Evolutionary conservation across 768 basidiomycete species (phyloP).

Genomic region (Lactarius tabidus): DNA sequence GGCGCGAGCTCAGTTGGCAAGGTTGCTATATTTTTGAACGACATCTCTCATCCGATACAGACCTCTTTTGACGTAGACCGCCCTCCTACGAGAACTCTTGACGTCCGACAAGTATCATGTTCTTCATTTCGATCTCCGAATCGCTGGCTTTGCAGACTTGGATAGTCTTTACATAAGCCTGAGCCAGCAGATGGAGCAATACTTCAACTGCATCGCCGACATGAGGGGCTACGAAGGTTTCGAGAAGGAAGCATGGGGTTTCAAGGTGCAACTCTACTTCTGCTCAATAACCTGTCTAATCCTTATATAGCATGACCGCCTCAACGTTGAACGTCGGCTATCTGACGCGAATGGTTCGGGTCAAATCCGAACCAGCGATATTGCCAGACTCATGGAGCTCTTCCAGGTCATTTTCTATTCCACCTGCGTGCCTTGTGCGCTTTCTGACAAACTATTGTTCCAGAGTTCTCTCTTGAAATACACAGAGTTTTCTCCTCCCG

Average conservation of each 20-base stretch:
- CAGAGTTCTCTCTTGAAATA: constrained; percentile 32
- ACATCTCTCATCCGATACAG: not conserved
- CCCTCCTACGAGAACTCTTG: constrained; percentile 73
- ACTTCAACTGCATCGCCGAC: constrained; percentile 62
- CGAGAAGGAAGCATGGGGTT: constrained; percentile 69
- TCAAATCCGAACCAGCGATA: constrained; percentile 68
- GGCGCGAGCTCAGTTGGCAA: constrained; percentile 82
- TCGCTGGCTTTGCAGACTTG: constrained; percentile 80
- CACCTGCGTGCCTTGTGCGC: not conserved
- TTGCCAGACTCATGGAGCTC: constrained; percentile 79
- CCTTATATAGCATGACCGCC: constrained; percentile 60
- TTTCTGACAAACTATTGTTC: constrained; percentile 16
- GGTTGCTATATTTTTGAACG: constrained; percentile 35
- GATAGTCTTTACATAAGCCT: constrained; percentile 72
- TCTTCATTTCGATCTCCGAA: constrained; percentile 78
- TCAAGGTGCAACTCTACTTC: constrained; percentile 53
- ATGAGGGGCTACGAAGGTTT: constrained; percentile 65
- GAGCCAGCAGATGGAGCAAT: constrained; percentile 77
- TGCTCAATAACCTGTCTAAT: constrained; percentile 12
- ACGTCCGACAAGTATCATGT: constrained; percentile 67
- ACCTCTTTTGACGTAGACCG: constrained; percentile 46
- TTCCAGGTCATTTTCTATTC: constrained; percentile 53
- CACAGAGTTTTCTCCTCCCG: constrained; percentile 30
- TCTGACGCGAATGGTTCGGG: constrained; percentile 41
- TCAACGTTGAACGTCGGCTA: constrained; percentile 62